phyloP scores from a whole-genome alignment of 257 asterid species.

The Avicennia marina region DNA sequence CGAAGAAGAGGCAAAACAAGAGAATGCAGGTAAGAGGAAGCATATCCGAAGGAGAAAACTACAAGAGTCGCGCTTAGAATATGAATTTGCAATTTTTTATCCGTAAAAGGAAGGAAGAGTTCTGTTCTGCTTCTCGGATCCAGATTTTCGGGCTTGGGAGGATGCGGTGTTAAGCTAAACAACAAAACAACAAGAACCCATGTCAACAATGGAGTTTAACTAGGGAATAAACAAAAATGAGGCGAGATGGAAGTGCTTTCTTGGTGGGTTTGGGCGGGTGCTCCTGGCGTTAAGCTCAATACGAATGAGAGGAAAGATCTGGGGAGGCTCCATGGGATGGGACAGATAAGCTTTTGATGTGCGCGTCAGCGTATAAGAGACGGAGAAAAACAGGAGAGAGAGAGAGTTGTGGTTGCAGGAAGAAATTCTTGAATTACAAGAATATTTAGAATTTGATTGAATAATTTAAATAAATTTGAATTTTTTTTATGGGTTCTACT shows the following conservation, averaged over 20 bases:
- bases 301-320: constrained; percentile 16
- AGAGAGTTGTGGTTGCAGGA: too few species aligned
- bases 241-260: neutral
- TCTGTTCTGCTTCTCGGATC: constrained; percentile 15
- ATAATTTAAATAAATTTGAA: too few species aligned
- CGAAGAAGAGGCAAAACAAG: constrained; percentile 23
- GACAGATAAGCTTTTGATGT: constrained; percentile 6
- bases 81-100: constrained; percentile 1
- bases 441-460: too few species aligned
- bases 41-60: constrained; percentile 25
- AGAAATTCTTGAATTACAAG: too few species aligned
- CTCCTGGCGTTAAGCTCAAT: neutral
- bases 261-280: neutral
- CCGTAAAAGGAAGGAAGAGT: constrained; percentile 17
- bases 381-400: too few species aligned
- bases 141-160: neutral
- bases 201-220: constrained; percentile 16
- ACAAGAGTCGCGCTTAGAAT: neutral
- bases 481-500: too few species aligned
- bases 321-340: constrained; percentile 15
- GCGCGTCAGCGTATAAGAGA: too few species aligned
- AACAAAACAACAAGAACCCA: constrained; percentile 4
- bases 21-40: constrained; percentile 27
- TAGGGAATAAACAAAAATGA: constrained; percentile 18
- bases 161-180: constrained; percentile 8